phyloP scores from a whole-genome alignment of 805 yeast species.

The Kockiozyma suomiensis region DNA sequence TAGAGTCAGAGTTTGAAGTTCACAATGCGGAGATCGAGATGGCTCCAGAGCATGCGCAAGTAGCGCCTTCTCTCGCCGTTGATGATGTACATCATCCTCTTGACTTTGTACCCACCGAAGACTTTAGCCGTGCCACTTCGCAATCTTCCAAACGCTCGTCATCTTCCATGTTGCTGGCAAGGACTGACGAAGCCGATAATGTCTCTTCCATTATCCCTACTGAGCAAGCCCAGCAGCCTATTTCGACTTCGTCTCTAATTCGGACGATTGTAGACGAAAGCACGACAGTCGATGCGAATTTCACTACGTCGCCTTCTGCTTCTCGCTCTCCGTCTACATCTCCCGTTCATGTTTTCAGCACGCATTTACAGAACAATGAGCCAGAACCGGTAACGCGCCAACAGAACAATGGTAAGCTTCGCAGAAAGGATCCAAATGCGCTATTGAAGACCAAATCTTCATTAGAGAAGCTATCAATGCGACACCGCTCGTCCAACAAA shows the following conservation, averaged over 20 bases:
- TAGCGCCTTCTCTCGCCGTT: too few species aligned
- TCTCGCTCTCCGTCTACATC: background rate
- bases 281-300: background rate
- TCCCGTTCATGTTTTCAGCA: background rate
- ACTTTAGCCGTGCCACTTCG: background rate
- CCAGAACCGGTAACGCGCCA: background rate
- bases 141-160: background rate
- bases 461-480: conserved; percentile 22
- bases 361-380: background rate
- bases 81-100: background rate
- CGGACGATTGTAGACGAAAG: background rate
- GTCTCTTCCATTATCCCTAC: background rate
- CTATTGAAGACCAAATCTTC: conserved; percentile 32
- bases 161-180: background rate
- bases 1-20: background rate
- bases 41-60: too few species aligned
- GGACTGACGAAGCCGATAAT: too few species aligned
- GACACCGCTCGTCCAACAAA: conserved; percentile 8
- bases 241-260: too few species aligned
- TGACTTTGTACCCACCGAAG: background rate
- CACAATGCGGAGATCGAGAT: background rate
- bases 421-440: conserved; percentile 16
- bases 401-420: background rate
- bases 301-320: background rate
- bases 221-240: background rate